phyloP scores from a whole-genome alignment of 495 filamentous ascomycete genomes.

The Haplographium delicatum region DNA sequence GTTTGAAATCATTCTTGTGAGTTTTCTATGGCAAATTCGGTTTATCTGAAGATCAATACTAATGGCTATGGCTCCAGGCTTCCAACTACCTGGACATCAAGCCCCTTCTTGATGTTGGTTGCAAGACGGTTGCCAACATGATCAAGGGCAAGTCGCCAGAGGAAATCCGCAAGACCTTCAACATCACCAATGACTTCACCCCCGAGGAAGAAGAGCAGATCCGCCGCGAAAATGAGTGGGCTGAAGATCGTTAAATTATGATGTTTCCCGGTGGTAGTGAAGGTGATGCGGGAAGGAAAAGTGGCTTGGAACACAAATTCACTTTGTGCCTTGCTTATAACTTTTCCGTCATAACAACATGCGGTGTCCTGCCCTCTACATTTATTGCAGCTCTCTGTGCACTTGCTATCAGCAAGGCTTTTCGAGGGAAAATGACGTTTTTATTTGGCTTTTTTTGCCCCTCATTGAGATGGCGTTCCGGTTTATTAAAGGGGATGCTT shows the following conservation, averaged over 20 bases:
- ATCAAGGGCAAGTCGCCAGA: slow-evolving; percentile 82
- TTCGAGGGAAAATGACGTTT: neutral
- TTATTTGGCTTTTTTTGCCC: no score
- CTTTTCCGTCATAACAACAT: no score
- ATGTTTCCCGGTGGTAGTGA: no score
- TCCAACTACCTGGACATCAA: slow-evolving; percentile 82
- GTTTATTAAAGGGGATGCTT: slow-evolving; percentile 2
- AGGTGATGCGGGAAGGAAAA: neutral
- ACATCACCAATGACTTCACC: slow-evolving; percentile 79
- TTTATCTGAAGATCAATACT: neutral
- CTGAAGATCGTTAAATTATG: slow-evolving; percentile 63
- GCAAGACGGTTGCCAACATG: slow-evolving; percentile 84
- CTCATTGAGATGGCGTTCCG: slow-evolving; percentile 16
- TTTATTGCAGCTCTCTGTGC: neutral
- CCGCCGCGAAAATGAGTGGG: slow-evolving; percentile 79
- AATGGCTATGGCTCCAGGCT: slow-evolving; percentile 33
- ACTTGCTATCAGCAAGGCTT: no score
- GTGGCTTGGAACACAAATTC: no score
- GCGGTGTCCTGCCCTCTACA: slow-evolving; percentile 1
- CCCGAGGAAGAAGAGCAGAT: slow-evolving; percentile 82
- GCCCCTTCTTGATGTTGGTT: slow-evolving; percentile 73
- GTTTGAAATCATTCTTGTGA: slow-evolving; percentile 95
- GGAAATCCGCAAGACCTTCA: slow-evolving; percentile 80
- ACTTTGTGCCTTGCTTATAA: no score
- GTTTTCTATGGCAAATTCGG: slow-evolving; percentile 28